A percentile compares a stretch with the other conserved stretches of the same genome.
Conservation (phyloP, 2,329 filamentous ascomycete species). For the Zymoseptoria ardabiliae region DNA sequence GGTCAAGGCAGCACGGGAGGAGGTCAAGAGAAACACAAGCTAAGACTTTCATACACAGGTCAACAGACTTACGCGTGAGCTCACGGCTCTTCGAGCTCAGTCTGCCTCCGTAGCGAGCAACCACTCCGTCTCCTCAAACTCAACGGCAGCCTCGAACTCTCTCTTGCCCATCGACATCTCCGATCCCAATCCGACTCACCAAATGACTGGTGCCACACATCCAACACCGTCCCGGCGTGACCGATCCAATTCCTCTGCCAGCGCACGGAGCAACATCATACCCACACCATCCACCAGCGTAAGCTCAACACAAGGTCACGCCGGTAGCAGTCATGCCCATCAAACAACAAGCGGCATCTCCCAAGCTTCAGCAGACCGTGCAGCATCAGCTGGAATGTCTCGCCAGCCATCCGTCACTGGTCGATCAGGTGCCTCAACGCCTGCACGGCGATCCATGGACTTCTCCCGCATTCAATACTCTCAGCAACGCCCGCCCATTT, state of each 20-base stretch:
- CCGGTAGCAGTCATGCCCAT: slow-evolving; percentile 14
- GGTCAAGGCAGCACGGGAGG: slow-evolving; percentile 22
- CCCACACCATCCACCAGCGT: slow-evolving; percentile 20
- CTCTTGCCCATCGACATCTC: slow-evolving; percentile 37
- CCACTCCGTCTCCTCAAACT: slow-evolving; percentile 45
- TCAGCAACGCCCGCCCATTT: slow-evolving; percentile 29
- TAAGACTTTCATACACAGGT: slow-evolving; percentile 48
- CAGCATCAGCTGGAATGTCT: slow-evolving; percentile 27
- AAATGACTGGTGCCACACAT: slow-evolving; percentile 42
- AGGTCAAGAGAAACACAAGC: neutral
- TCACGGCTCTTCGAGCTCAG: slow-evolving; percentile 68
- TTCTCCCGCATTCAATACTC: slow-evolving; percentile 14
- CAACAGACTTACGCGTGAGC: slow-evolving; percentile 84
- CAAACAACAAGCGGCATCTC: slow-evolving; percentile 21
- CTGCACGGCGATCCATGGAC: slow-evolving; percentile 28
- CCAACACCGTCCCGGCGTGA: slow-evolving; percentile 50
- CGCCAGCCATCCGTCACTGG: slow-evolving; percentile 29
- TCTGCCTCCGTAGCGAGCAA: slow-evolving; percentile 57
- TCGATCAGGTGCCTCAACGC: slow-evolving; percentile 28
- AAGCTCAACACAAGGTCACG: slow-evolving; percentile 17
- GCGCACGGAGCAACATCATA: slow-evolving; percentile 18
- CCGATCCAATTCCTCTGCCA: slow-evolving; percentile 26
- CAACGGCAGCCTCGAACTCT: slow-evolving; percentile 41
- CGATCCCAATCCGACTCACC: slow-evolving; percentile 40
- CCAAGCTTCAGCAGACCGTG: slow-evolving; percentile 31